Conservation (phyloP, 148 eudicot species). For the Limonium bicolor region DNA sequence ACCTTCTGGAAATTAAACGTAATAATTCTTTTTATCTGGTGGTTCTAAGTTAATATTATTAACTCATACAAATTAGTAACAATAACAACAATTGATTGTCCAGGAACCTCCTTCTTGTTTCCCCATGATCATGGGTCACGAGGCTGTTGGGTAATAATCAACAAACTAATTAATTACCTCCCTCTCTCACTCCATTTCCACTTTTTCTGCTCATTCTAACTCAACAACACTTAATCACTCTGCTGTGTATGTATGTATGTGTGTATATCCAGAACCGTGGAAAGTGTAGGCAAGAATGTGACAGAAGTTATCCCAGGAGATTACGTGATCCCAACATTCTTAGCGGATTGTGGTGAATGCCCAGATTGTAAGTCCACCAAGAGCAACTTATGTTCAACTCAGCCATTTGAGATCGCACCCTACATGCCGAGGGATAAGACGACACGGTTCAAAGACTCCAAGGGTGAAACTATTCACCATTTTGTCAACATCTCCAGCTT, state of each 20-base stretch:
- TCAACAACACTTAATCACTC: not conserved
- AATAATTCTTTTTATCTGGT: not conserved
- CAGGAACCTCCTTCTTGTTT: conserved; percentile 52
- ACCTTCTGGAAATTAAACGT: conserved; percentile 54
- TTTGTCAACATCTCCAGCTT: conserved; percentile 58
- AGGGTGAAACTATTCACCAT: conserved; percentile 65
- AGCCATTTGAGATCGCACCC: conserved; percentile 46
- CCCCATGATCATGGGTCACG: conserved; percentile 85
- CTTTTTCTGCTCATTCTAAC: not conserved
- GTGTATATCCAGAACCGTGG: conserved; percentile 38
- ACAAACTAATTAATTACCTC: not conserved
- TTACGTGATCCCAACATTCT: conserved; percentile 54
- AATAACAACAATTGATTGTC: not conserved
- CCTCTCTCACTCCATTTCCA: not conserved
- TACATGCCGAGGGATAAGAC: conserved; percentile 65
- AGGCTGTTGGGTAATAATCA: conserved; percentile 60
- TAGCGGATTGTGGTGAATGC: conserved; percentile 74
- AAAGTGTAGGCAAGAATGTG: conserved; percentile 71
- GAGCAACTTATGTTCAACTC: conserved; percentile 60
- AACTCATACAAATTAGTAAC: not conserved
- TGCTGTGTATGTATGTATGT: not conserved
- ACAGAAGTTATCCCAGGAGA: conserved; percentile 56
- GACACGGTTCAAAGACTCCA: conserved; percentile 58
- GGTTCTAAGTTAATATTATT: not conserved
- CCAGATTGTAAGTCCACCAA: conserved; percentile 50